A percentile compares a stretch with the other conserved stretches of the same genome.
These are phyloP conservation scores for Trichoderma sp. DNA, from an alignment of 2,329 filamentous ascomycete species.

Conservation along the genomic window DNA sequence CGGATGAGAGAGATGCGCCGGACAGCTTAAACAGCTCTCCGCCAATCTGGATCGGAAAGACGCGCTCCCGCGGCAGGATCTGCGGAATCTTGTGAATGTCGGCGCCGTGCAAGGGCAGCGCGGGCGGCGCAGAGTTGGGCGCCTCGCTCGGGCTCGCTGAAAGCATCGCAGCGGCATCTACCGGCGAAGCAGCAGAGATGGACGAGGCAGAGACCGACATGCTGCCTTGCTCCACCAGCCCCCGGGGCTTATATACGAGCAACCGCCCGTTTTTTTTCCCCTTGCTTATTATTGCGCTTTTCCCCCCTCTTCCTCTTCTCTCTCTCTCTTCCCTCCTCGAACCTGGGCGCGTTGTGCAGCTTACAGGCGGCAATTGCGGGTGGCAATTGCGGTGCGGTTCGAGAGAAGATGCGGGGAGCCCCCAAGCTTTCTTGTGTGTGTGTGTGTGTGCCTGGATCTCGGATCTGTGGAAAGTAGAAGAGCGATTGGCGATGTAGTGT, in stretches of 20 bases:
- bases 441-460: background rate
- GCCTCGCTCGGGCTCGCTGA: constrained; percentile 37
- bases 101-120: constrained; percentile 37
- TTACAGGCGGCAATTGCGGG: background rate
- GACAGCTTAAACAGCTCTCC: constrained; percentile 73
- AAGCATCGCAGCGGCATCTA: constrained; percentile 33
- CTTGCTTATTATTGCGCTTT: background rate
- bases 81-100: constrained; percentile 55
- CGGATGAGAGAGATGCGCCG: constrained; percentile 72
- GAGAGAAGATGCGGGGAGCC: background rate
- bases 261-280: background rate
- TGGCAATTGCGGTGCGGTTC: background rate
- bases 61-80: constrained; percentile 69
- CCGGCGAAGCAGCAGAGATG: constrained; percentile 13
- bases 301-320: no score
- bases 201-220: background rate
- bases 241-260: background rate
- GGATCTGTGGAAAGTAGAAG: background rate
- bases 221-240: background rate
- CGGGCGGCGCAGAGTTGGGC: constrained; percentile 33
- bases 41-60: constrained; percentile 76
- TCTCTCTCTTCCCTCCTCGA: background rate
- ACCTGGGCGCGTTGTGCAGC: background rate
- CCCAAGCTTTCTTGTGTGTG: background rate
- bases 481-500: background rate